phyloP scores from a whole-genome alignment of 495 filamentous ascomycete genomes.

The Neurospora intermedia region DNA sequence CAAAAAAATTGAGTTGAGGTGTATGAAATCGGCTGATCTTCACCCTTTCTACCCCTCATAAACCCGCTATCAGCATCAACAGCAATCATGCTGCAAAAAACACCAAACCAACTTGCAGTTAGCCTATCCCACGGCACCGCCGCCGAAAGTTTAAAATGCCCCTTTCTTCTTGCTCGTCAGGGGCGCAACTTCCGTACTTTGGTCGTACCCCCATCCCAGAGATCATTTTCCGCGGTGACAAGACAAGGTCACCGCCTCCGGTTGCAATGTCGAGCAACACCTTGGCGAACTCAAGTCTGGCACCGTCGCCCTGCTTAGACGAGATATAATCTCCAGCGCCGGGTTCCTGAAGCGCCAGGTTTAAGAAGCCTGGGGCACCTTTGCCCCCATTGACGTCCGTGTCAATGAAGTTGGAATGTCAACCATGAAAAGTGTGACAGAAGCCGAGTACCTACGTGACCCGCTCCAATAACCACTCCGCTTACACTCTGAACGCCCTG shows the following conservation, averaged over 20 bases:
- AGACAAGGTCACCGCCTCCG: slow-evolving; percentile 37
- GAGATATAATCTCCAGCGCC: slow-evolving; percentile 29
- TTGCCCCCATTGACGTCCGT: slow-evolving; percentile 22
- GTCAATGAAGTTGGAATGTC: slow-evolving; percentile 25
- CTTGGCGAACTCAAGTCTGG: slow-evolving; percentile 13
- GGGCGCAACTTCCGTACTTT: slow-evolving; percentile 21
- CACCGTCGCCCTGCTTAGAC: slow-evolving; percentile 22
- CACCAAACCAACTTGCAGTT: background rate
- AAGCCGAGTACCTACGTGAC: slow-evolving; percentile 13
- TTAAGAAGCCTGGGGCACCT: slow-evolving; percentile 14
- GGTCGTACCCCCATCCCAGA: slow-evolving; percentile 23
- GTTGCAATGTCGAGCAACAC: slow-evolving; percentile 20
- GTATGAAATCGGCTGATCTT: background rate
- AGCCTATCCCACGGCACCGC: background rate
- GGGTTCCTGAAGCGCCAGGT: slow-evolving; percentile 7
- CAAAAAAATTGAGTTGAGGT: background rate
- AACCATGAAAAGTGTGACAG: slow-evolving; percentile 11
- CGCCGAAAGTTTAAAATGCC: slow-evolving; percentile 2
- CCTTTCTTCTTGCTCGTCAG: slow-evolving; percentile 19
- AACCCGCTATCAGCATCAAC: background rate
- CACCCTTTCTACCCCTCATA: background rate
- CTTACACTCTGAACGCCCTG: background rate
- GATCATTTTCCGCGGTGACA: slow-evolving; percentile 36
- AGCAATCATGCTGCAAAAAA: background rate
- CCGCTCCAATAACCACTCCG: background rate